Percentiles rank a stretch among this genome's conserved stretches.
Conservation (phyloP, 495 filamentous ascomycete genomes). For the Margaritispora aquatica region DNA sequence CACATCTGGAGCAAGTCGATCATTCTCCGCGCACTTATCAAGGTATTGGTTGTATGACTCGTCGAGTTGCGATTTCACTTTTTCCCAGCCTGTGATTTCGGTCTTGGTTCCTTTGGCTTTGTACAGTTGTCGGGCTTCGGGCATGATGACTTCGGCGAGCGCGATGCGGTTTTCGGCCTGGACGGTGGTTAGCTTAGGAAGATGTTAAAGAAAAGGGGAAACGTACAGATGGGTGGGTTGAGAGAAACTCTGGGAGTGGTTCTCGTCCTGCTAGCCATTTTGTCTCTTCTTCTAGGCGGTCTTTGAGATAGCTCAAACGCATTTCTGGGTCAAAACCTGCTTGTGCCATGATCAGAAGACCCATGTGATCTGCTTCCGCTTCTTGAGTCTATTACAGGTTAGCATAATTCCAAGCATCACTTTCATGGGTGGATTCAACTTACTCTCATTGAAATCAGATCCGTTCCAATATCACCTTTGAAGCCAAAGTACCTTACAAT, state of each 20-base stretch:
- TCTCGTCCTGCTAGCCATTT: slow-evolving; percentile 1
- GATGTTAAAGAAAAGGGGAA: not conserved
- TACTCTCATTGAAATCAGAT: slow-evolving; percentile 3
- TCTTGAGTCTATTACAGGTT: not conserved
- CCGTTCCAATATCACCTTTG: not conserved
- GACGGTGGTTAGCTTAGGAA: not conserved
- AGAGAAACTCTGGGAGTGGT: not conserved
- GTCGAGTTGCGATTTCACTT: not conserved
- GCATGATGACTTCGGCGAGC: not conserved
- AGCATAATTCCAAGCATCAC: not conserved
- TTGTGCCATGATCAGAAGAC: slow-evolving; percentile 2
- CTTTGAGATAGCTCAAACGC: not conserved
- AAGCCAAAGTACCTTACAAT: slow-evolving; percentile 2
- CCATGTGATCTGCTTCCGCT: slow-evolving; percentile 9
- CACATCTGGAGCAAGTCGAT: not conserved
- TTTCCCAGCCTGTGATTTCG: not conserved
- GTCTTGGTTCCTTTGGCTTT: not conserved
- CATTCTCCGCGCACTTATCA: not conserved
- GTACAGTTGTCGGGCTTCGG: not conserved
- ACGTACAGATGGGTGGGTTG: slow-evolving; percentile 3
- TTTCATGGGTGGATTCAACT: not conserved
- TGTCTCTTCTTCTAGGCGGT: not conserved
- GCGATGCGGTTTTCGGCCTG: not conserved
- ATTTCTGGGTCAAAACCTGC: slow-evolving; percentile 7
- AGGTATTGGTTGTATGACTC: not conserved